Percentiles rank a stretch among this genome's conserved stretches.
These are phyloP conservation scores for Stagonosporopsis tanaceti DNA, from an alignment of 2,329 filamentous ascomycete species.

Conservation along the genomic window DNA sequence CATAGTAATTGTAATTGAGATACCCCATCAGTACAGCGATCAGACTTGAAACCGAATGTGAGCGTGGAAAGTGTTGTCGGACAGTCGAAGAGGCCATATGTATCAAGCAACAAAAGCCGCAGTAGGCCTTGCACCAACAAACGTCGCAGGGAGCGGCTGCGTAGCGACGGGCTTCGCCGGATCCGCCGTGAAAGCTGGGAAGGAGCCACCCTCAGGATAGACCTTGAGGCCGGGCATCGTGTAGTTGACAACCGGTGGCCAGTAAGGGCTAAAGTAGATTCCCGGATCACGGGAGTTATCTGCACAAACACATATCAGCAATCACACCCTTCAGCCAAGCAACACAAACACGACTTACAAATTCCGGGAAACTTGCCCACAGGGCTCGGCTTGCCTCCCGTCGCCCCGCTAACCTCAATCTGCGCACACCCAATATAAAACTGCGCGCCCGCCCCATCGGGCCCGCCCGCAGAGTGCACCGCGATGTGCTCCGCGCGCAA, in stretches of 20 bases:
- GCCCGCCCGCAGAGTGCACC: conserved; percentile 45
- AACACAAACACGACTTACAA: conserved; percentile 1
- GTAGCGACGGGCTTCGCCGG: conserved; percentile 14
- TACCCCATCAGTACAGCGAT: not conserved
- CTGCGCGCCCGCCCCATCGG: conserved; percentile 39
- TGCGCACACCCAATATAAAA: conserved; percentile 56
- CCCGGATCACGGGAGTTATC: conserved; percentile 14
- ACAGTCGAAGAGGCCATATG: not conserved
- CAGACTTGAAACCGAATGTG: not conserved
- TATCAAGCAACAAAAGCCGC: not conserved
- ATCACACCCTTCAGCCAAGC: too few species aligned
- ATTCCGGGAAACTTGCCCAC: conserved; percentile 50
- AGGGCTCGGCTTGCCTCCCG: conserved; percentile 41
- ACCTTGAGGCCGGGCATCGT: conserved; percentile 19
- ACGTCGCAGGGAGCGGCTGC: conserved; percentile 17
- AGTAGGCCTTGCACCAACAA: conserved; percentile 9
- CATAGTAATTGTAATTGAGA: not conserved
- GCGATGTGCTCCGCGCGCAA: conserved; percentile 55
- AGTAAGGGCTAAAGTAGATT: conserved; percentile 21
- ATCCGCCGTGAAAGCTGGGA: conserved; percentile 17
- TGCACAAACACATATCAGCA: not conserved
- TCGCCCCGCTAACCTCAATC: conserved; percentile 48
- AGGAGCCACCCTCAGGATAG: conserved; percentile 18
- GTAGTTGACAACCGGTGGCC: conserved; percentile 20
- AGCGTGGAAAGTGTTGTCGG: not conserved